Conservation (phyloP, 331 rosid genomes). For the Quercus tomentella region DNA sequence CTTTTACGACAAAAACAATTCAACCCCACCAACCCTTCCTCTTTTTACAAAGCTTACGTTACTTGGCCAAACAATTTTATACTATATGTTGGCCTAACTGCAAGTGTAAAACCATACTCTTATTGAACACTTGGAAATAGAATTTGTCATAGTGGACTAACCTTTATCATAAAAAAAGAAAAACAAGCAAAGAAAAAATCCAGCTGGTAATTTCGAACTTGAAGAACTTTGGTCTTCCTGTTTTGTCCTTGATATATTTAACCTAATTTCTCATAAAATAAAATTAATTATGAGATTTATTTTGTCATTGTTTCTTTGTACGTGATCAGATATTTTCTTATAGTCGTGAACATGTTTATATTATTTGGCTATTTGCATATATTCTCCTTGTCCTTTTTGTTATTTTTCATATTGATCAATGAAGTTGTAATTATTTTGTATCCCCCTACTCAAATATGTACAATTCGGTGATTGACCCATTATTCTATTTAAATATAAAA, state of each 20-base stretch:
- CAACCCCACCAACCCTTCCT: background rate
- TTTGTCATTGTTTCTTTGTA: background rate
- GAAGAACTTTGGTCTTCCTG: background rate
- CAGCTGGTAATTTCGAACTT: background rate
- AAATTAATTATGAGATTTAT: background rate
- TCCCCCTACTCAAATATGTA: background rate
- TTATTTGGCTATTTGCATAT: background rate
- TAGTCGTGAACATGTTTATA: background rate
- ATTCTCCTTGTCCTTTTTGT: background rate
- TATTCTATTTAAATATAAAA: background rate
- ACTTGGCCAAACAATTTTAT: background rate
- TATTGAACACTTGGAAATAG: background rate
- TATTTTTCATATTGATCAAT: background rate
- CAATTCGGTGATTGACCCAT: background rate
- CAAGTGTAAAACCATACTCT: no score
- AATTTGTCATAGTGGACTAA: background rate
- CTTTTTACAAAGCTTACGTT: background rate
- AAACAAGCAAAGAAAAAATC: no score
- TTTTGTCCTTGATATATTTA: background rate
- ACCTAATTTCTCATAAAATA: background rate
- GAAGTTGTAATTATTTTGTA: background rate
- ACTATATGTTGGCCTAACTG: background rate
- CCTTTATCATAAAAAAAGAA: background rate
- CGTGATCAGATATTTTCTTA: background rate
- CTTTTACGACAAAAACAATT: constrained; percentile 2